phyloP scores from a whole-genome alignment of 169 alveolate species.

The Eimeria sp. region DNA sequence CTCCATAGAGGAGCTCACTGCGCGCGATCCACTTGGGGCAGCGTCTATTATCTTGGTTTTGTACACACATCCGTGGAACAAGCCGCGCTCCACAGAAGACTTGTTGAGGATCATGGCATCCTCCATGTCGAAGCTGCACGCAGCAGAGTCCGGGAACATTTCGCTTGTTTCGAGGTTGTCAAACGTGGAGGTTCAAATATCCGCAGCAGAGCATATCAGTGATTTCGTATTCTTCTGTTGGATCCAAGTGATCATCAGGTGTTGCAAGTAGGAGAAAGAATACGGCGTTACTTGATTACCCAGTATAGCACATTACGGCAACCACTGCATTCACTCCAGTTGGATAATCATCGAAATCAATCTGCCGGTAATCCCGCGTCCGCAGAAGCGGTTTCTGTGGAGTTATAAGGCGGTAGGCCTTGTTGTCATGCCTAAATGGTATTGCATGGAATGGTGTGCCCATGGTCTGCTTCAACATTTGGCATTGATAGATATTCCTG shows the following conservation, averaged over 20 bases:
- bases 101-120: constrained; percentile 99
- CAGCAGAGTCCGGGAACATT: neutral
- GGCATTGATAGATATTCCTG: constrained; percentile 98
- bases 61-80: constrained; percentile 98
- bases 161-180: neutral
- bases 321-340: constrained; percentile 99
- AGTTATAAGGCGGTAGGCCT: constrained; percentile 92
- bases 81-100: constrained; percentile 99
- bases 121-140: constrained; percentile 99
- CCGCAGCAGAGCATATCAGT: neutral
- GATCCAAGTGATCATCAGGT: neutral
- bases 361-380: constrained; percentile 96
- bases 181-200: neutral
- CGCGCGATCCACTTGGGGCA: constrained; percentile 76
- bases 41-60: constrained; percentile 95
- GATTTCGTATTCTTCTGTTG: neutral
- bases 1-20: constrained; percentile 6
- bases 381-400: constrained; percentile 99
- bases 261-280: neutral
- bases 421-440: constrained; percentile 98
- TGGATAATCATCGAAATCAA: constrained; percentile 98
- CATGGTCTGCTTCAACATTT: constrained; percentile 99
- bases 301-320: constrained; percentile 99
- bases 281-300: neutral
- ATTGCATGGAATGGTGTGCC: constrained; percentile 98